Base-by-base conservation (phyloP, 805 yeast species). In the Candida ponderosae region DNA sequence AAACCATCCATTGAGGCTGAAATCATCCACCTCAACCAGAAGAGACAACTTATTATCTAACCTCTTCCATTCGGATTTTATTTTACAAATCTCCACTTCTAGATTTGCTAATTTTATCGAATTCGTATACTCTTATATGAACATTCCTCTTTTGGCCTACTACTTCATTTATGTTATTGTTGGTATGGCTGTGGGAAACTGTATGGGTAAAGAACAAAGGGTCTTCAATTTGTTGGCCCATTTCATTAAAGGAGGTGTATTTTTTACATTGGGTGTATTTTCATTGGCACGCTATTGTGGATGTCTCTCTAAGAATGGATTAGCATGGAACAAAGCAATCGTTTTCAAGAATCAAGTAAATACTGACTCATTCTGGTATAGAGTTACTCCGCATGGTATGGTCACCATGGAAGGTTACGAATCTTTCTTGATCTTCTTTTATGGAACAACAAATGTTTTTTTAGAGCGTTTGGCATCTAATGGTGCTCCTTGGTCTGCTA, bases 161-260 rank as follows among this genome's bases (percentile, higher is more conserved):
- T 72, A 78, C 36, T 63, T 78, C 38, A 65, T 73, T 20, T 78
- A 84, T 51, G 50, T 80, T 15, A 59, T 66, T 35, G 63, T 70
- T 13, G 79, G 78, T 38, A 24, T 60, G 16, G 28, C 28, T 24
- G 79, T 82, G 6, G 82, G 84, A 32, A 74, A 72, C 37, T 54
- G 80, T 30, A 59, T 88, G 50, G 97, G 95, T 29, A 62, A 74
- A 58, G 89, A 77, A 4, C 53, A 49, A 11, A 65, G 66, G 17
- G 80, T 89, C 13, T 90, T 86, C 64, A 87, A 86, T 49, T 59
- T 90, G 36, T 68, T 90, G 40, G 98, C 98, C 2, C 98, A 90
- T 60, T 86, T 87, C 71, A 90, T 90, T 58, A 90, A 90, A 60
- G 98, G 98, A 42, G 93, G 90, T 19, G 93, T 90, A 3, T 90